Percentiles rank a stretch among this genome's conserved stretches.
Conservation (phyloP, 768 basidiomycete genomes). For the Lactarius sp. region DNA sequence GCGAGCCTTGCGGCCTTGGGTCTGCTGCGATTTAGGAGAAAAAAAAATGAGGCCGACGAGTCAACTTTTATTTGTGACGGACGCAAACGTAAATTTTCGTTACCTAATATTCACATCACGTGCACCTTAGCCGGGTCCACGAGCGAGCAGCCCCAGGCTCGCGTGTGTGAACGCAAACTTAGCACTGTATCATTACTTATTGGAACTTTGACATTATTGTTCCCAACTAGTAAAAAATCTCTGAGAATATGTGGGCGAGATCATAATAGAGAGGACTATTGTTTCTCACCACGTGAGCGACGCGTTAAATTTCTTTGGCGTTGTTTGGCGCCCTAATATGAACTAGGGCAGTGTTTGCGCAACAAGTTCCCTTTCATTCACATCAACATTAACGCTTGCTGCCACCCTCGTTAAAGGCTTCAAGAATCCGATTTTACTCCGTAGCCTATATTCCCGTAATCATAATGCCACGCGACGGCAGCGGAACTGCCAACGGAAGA, state of each 20-base stretch:
- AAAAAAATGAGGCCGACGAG: not conserved
- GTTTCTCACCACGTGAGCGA: slow-evolving; percentile 21
- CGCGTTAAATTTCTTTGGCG: slow-evolving; percentile 19
- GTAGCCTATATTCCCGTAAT: not conserved
- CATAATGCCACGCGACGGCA: slow-evolving; percentile 21
- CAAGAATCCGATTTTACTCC: not conserved
- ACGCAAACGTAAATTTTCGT: not conserved
- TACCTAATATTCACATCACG: slow-evolving; percentile 22
- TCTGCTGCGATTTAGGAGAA: slow-evolving; percentile 32
- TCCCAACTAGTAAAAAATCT: not conserved
- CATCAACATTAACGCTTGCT: slow-evolving; percentile 7
- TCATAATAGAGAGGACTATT: not conserved
- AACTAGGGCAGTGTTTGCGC: not conserved
- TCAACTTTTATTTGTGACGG: not conserved
- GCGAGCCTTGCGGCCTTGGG: slow-evolving; percentile 69
- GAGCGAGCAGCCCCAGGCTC: not conserved
- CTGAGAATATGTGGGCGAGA: not conserved
- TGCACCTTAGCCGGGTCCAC: not conserved
- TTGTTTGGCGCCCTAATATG: slow-evolving; percentile 9
- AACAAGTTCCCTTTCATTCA: not conserved
- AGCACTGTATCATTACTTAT: not conserved
- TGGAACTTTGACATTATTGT: not conserved
- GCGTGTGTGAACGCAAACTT: not conserved
- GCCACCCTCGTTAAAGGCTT: not conserved
- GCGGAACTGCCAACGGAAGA: slow-evolving; percentile 1